Evolutionary conservation across 371 early-diverging fungal species (phyloP), one percentile per base, ranked within the genome.

Genomic region (Basidiobolus meristosporus): DNA sequence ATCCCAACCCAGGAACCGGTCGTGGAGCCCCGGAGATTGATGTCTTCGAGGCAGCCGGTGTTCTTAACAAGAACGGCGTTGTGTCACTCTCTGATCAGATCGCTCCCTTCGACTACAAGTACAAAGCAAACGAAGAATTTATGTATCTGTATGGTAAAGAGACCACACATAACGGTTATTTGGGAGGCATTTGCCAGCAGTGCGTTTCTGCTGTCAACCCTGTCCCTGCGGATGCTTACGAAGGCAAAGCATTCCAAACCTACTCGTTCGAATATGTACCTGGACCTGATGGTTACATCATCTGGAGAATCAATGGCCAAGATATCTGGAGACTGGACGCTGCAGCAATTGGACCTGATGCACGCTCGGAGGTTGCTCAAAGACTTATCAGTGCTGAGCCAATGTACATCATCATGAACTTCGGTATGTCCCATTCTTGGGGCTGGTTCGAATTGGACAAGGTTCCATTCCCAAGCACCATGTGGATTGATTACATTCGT

Each of bases 11-110:
- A 0, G 65, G 70, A n/a, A 48, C 44, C 14, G 68, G 70, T 9
- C 59, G 70, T 15, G 65, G 72, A 6, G 68, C 65, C 4, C 70
- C 68, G n/a, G 63, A 69, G 35, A 68, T 70, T 16, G 68, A 64
- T 39, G 43, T 70, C 16, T 51, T 63, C 31, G 71, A 70, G 41
- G 67, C 58, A 22, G 34, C 34, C 4, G 34, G 34, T 34, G 34
- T 14, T 12, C 14, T 16, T 12, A 34, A 34, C 18, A 7, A 19
- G 9, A 39, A 39, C 11, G 44, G 31, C 12, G 31, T 31, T 19
- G 42, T 47, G 16, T 47, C 47, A 17, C 47, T 42, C 23, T 47
- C 47, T 11, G n/a, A 23, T 12, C 42, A 47, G 14, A 11, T 47
- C 19, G 47, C 47, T 1, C 47, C 47, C n/a, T 47, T 47, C 33